Conservation (phyloP, 108 stramenopile genomes). For the Cyclotella atomus region DNA sequence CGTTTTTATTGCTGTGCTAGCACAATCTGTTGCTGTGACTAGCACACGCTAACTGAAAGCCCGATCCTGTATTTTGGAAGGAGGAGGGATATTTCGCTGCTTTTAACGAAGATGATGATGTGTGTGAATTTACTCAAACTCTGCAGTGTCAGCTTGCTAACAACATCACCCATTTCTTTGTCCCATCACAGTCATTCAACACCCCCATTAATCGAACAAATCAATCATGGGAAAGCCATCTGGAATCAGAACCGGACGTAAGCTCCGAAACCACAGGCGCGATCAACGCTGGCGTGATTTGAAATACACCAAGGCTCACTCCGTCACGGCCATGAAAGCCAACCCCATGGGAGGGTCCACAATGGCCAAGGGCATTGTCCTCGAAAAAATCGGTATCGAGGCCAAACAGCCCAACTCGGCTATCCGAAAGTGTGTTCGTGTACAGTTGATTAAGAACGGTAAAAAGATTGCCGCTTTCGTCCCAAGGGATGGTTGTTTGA, state of each 20-base stretch:
- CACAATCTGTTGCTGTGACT: too few relatives aligned
- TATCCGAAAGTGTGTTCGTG: conserved; percentile 99
- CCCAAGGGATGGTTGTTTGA: conserved; percentile 99
- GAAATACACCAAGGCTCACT: conserved; percentile 98
- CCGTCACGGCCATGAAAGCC: conserved; percentile 99
- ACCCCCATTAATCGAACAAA: too few relatives aligned
- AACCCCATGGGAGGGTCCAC: conserved; percentile 99
- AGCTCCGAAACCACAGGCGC: conserved; percentile 98
- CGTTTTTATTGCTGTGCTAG: too few relatives aligned
- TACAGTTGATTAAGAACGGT: conserved; percentile 99
- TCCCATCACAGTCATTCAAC: too few relatives aligned
- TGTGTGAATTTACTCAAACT: too few relatives aligned
- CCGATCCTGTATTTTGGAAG: too few relatives aligned
- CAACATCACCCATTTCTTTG: too few relatives aligned
- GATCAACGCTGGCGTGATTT: conserved; percentile 95
- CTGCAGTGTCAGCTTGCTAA: too few relatives aligned
- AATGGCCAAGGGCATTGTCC: conserved; percentile 99
- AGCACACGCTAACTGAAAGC: too few relatives aligned
- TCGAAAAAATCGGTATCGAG: conserved; percentile 99
- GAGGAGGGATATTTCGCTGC: too few relatives aligned
- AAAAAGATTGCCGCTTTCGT: conserved; percentile 99
- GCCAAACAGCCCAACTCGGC: conserved; percentile 99
- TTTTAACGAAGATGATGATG: too few relatives aligned
- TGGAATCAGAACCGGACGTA: conserved; percentile 98
- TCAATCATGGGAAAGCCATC: conserved; percentile 95